These are phyloP conservation scores for Leccinum imitatum DNA, from an alignment of 768 basidiomycete genomes.

Conservation along the genomic window DNA sequence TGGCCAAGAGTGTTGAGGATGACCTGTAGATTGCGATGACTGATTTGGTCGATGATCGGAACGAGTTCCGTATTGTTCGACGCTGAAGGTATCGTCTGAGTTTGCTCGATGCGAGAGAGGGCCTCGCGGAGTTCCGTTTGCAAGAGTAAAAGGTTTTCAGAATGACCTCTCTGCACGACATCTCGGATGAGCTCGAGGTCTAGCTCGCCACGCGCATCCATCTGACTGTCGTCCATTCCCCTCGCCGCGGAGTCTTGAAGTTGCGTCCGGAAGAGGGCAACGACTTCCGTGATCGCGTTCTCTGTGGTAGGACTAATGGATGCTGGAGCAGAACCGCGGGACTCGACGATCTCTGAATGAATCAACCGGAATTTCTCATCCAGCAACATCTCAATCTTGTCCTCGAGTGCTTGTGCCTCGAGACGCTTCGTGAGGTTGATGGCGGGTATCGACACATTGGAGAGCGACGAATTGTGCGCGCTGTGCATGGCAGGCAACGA, in stretches of 20 bases:
- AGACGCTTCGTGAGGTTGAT: slow-evolving; percentile 55
- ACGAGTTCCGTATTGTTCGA: slow-evolving; percentile 34
- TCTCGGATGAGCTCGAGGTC: slow-evolving; percentile 77
- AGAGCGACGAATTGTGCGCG: slow-evolving; percentile 43
- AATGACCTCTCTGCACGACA: slow-evolving; percentile 65
- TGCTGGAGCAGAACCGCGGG: slow-evolving; percentile 24
- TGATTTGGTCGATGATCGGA: slow-evolving; percentile 57
- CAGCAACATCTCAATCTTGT: slow-evolving; percentile 58
- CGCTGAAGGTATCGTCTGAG: slow-evolving; percentile 11
- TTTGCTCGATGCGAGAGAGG: slow-evolving; percentile 42
- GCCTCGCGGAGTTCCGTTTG: slow-evolving; percentile 59
- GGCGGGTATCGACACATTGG: slow-evolving; percentile 44
- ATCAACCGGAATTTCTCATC: slow-evolving; percentile 66
- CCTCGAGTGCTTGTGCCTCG: slow-evolving; percentile 60
- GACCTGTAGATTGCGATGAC: slow-evolving; percentile 54
- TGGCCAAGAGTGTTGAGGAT: slow-evolving; percentile 60
- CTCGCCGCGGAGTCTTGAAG: slow-evolving; percentile 60
- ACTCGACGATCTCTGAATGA: slow-evolving; percentile 39
- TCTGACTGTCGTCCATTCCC: slow-evolving; percentile 57
- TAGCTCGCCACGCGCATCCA: slow-evolving; percentile 73
- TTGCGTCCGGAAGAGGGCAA: slow-evolving; percentile 66
- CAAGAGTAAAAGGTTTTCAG: slow-evolving; percentile 55
- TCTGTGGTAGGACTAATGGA: slow-evolving; percentile 50
- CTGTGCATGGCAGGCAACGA: slow-evolving; percentile 57
- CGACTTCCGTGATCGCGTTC: slow-evolving; percentile 62